Conservation (phyloP, 306 rosid species). For the Hylodesmum podocarpum region DNA sequence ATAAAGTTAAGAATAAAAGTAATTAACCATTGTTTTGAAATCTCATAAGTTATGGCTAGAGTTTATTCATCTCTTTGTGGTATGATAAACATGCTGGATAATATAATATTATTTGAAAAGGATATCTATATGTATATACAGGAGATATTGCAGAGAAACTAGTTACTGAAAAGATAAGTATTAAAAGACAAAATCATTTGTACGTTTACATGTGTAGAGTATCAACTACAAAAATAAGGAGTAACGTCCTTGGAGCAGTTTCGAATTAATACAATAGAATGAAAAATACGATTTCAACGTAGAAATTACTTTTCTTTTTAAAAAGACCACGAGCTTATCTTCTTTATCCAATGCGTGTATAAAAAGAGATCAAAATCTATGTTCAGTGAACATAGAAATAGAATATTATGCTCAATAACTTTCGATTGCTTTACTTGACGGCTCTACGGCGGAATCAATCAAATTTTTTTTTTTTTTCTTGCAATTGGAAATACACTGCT, state of each 20-base stretch:
- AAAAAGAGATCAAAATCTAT: not conserved
- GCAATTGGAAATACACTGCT: not conserved
- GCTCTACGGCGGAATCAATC: not conserved
- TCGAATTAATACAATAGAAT: not conserved
- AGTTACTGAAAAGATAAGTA: too few relatives aligned
- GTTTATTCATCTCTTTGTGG: not conserved
- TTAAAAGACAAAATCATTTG: too few relatives aligned
- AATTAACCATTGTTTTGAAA: too few relatives aligned
- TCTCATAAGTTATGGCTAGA: too few relatives aligned
- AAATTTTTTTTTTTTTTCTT: too few relatives aligned
- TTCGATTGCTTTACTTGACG: not conserved
- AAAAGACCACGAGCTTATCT: not conserved
- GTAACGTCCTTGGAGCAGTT: not conserved
- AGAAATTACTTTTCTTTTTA: not conserved
- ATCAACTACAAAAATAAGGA: not conserved
- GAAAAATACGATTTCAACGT: not conserved
- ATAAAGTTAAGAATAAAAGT: too few relatives aligned
- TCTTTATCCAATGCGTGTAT: not conserved
- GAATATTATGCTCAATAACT: not conserved
- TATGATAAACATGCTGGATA: not conserved
- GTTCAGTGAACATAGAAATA: constrained; percentile 2
- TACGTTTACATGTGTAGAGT: not conserved
- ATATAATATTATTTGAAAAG: too few relatives aligned
- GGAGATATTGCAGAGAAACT: too few relatives aligned
- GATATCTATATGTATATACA: too few relatives aligned